These are phyloP conservation scores for Aspergillus pseudoterreus DNA, from an alignment of 2,329 filamentous ascomycete genomes.

Conservation along the genomic window DNA sequence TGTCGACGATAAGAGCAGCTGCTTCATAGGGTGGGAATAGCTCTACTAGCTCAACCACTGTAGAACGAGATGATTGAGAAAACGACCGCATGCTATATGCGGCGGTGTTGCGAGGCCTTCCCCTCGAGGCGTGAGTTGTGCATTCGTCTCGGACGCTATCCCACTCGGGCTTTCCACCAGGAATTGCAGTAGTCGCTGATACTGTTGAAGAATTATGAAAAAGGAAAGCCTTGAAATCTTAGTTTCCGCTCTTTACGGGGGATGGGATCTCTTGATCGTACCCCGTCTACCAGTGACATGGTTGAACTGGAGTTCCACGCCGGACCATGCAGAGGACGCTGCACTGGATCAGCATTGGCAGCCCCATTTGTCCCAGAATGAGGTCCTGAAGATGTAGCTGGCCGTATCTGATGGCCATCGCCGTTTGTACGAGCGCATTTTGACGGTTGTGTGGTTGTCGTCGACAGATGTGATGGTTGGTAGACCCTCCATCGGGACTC, in stretches of 20 bases:
- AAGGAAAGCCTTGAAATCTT: conserved; percentile 9
- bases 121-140: neutral
- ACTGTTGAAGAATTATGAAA: conserved; percentile 11
- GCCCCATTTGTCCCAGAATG: neutral
- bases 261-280: neutral
- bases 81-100: neutral
- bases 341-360: neutral
- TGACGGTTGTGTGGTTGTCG: neutral
- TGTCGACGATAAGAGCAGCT: conserved; percentile 28
- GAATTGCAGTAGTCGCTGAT: conserved; percentile 13
- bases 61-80: conserved; percentile 1
- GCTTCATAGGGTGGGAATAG: conserved; percentile 21
- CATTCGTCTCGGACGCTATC: neutral
- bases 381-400: neutral
- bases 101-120: neutral
- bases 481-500: conserved; percentile 5
- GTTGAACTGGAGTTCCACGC: conserved; percentile 20
- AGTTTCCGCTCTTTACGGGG: neutral
- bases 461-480: neutral
- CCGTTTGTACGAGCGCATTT: neutral
- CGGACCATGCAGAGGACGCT: neutral
- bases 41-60: conserved; percentile 7
- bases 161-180: conserved; percentile 7
- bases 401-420: too few relatives aligned
- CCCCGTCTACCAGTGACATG: conserved; percentile 17